Evolutionary conservation across 768 basidiomycete species (phyloP), one percentile per base, ranked within the genome.

Genomic region (Naganishia onofrii): DNA sequence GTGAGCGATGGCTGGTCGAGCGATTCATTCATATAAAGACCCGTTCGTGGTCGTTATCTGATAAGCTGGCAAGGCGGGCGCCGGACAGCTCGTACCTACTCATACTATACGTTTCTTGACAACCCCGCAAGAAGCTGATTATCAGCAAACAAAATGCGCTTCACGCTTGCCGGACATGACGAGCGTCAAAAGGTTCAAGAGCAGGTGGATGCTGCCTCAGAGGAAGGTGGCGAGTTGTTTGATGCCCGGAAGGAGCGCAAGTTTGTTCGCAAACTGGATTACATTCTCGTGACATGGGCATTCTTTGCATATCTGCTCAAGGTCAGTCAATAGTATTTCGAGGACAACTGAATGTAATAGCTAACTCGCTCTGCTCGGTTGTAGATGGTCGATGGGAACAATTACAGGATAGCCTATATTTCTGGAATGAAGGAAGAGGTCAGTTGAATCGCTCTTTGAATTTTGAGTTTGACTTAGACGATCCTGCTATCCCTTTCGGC

Each of bases 351-450:
- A 7, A 8, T 5, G 31, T n/a, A 6, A 34, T 28, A 28, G 32
- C 67, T 26, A 9, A 65, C 55, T 64, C 29, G n/a, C n/a, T n/a
- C 23, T 71, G 42, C 67, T 66, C 68, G 26, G 63, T 51, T 31
- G 6, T 57, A 72, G 70, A 68, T 66, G 53, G 65, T 76, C 17
- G 73, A 76, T 36, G 66, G 68, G 0, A 66, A 52, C n/a, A 74
- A 74, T 65, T 74, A 73, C 71, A 74, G 73, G 56, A 71, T 67
- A 15, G 75, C 75, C 4, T 76, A 74, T 57, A 71, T 68, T 5
- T 70, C 71, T 2, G 75, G 75, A 3, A 76, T 74, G 74, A 76
- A 73, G 52, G 74, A 76, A 48, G 73, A 72, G 46, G 74, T 74
- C 57, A 17, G 72, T 69, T 13, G 21, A 8, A 23, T 36, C 12